Evolutionary conservation across 768 basidiomycete genomes (phyloP).

Genomic region (Macrocybe gigantea): DNA sequence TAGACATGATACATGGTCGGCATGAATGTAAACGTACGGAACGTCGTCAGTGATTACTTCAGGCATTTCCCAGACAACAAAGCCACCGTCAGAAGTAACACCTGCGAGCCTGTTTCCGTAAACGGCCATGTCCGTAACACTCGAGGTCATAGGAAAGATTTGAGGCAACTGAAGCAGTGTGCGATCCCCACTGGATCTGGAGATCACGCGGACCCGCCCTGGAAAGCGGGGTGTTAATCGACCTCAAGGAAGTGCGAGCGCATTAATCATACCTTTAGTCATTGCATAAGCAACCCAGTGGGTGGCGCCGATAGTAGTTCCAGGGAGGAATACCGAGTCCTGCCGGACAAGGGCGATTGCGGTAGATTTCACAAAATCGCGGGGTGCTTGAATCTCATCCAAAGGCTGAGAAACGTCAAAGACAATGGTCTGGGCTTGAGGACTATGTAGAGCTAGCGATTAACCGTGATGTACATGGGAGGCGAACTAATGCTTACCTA

Average conservation of each 20-base stretch:
- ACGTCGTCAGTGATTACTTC: slow-evolving; percentile 82
- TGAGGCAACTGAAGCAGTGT: slow-evolving; percentile 74
- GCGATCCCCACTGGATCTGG: slow-evolving; percentile 82
- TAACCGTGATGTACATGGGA: not conserved
- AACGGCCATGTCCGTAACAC: slow-evolving; percentile 83
- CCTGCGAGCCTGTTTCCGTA: slow-evolving; percentile 78
- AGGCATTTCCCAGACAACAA: slow-evolving; percentile 85
- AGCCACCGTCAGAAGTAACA: slow-evolving; percentile 83
- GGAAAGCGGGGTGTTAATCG: slow-evolving; percentile 2
- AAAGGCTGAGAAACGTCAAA: slow-evolving; percentile 72
- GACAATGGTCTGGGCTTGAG: slow-evolving; percentile 61
- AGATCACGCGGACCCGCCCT: slow-evolving; percentile 86
- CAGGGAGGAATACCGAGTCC: slow-evolving; percentile 77
- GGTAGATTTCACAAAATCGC: slow-evolving; percentile 79
- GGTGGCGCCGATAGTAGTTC: slow-evolving; percentile 85
- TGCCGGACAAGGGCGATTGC: slow-evolving; percentile 87
- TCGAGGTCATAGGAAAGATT: slow-evolving; percentile 54
- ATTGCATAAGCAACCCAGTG: slow-evolving; percentile 93
- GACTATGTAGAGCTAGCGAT: slow-evolving; percentile 26
- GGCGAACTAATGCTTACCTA: slow-evolving; percentile 3
- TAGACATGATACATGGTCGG: not conserved
- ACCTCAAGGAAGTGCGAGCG: not conserved
- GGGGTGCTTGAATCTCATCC: slow-evolving; percentile 70
- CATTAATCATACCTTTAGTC: slow-evolving; percentile 56
- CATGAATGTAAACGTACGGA: slow-evolving; percentile 46